Base-by-base conservation (phyloP, 768 basidiomycete genomes). In the Mycena rebaudengoi region DNA sequence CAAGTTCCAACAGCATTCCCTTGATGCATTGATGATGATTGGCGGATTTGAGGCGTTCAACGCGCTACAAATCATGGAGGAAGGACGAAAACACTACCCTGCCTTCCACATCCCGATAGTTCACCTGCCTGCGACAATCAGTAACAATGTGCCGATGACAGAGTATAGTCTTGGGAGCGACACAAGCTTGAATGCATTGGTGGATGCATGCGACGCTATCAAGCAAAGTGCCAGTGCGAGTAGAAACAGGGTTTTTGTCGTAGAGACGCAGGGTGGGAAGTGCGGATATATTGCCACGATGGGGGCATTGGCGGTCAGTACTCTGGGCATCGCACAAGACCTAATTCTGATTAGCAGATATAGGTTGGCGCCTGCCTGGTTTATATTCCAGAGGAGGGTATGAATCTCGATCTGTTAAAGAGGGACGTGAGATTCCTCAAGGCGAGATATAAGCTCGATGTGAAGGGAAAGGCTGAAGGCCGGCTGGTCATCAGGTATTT, bases 161-260 rank as follows among this genome's bases (percentile, higher is more conserved):
- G 96, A 99, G 74, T 95, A 93, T 78, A 96, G 94, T 75, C 79
- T 99, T 62, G 98, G 98, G 45, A 92, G 90, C 69, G 98, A 99
- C 73, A 99, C 98, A n/a, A 94, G 92, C 75, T 81, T 99, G 83
- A 99, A 99, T 75, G 96, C 96, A 3, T 83, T 99, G 29, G 96
- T 99, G 54, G 94, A 96, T 64, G 98, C 98, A 7, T 99, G 97
- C 74, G 98, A 99, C 78, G 90, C 96, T 40, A 98, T 99, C 80
- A 98, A 96, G 80, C 98, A 99, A 83, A 96, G 95, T 72, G 98
- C 98, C 11, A 93, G 93, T 57, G 97, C 98, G 5, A 98, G 95
- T 73, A 78, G 98, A 65, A 96, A 99, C 76, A 83, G 98, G 41
- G 98, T 98, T 62, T 99, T 99, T 74, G 92, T 99, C 1, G 95